Percentiles rank a stretch among this genome's conserved stretches.
These are phyloP conservation scores for Metschnikowia koreensis DNA, from an alignment of 805 yeast species.

Conservation along the genomic window DNA sequence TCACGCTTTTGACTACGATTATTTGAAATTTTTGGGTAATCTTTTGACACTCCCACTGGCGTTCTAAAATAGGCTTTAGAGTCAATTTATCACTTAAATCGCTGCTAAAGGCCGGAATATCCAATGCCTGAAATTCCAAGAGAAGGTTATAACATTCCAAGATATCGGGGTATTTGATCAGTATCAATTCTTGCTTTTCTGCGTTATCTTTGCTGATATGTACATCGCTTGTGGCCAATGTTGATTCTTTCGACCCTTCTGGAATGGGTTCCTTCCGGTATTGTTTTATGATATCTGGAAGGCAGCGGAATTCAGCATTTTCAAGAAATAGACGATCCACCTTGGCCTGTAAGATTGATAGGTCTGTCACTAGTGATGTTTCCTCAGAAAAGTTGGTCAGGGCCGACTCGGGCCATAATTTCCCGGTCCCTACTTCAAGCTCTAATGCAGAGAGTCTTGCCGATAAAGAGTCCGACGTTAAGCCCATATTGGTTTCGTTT, in stretches of 20 bases:
- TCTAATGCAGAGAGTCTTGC: conserved; percentile 6
- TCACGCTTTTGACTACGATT: conserved; percentile 28
- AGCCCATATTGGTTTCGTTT: neutral
- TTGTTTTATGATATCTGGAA: conserved; percentile 11
- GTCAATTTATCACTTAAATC: conserved; percentile 4
- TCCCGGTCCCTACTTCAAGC: conserved; percentile 5
- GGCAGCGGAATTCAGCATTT: conserved; percentile 10
- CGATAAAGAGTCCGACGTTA: conserved; percentile 2
- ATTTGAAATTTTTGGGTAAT: conserved; percentile 21
- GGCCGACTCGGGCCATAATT: neutral
- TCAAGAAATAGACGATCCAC: conserved; percentile 9
- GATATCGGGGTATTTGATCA: conserved; percentile 23
- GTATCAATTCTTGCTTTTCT: conserved; percentile 22
- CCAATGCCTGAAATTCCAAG: conserved; percentile 23
- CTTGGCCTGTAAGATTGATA: conserved; percentile 12
- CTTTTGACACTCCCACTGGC: conserved; percentile 9
- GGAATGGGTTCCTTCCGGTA: conserved; percentile 1
- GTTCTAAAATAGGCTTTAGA: neutral
- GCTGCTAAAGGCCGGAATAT: conserved; percentile 14
- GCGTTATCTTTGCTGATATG: neutral
- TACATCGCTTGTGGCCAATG: neutral
- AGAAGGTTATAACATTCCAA: conserved; percentile 22
- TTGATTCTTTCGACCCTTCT: neutral
- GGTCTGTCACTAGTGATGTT: conserved; percentile 3
- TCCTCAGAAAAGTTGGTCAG: neutral